Conservation (phyloP, 345 rosid species). For the Murraya koenigii region DNA sequence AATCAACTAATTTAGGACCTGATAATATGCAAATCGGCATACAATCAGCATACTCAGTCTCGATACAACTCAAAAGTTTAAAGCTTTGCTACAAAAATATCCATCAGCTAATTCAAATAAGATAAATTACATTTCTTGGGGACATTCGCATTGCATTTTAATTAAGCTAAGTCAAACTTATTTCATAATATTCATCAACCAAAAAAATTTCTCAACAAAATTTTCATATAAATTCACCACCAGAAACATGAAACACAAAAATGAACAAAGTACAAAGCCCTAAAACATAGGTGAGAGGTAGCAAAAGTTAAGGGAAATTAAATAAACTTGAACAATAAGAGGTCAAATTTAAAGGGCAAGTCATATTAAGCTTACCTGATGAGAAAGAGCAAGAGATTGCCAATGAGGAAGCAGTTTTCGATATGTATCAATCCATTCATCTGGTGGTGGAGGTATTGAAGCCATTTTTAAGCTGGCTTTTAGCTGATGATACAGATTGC, state of each 20-base stretch:
- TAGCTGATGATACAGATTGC: background rate
- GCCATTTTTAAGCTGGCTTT: slow-evolving; percentile 20
- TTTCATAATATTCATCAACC: background rate
- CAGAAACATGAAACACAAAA: background rate
- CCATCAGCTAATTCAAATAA: background rate
- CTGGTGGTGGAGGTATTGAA: slow-evolving; percentile 41
- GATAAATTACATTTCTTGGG: background rate
- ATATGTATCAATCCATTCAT: slow-evolving; percentile 61
- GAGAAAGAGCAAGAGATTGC: slow-evolving; percentile 48
- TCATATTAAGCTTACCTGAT: slow-evolving; percentile 33
- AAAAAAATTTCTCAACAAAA: background rate
- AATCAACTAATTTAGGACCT: background rate
- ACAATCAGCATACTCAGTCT: background rate
- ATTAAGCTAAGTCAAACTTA: background rate
- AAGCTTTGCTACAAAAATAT: background rate
- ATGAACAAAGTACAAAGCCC: background rate
- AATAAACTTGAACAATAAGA: background rate
- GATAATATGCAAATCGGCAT: background rate
- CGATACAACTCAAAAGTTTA: background rate
- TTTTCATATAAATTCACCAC: background rate
- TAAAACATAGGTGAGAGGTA: background rate
- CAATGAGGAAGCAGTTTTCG: slow-evolving; percentile 52
- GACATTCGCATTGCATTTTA: background rate
- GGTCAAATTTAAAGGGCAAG: background rate
- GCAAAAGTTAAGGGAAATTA: background rate